These are phyloP conservation scores for Dactylis glomerata DNA, from an alignment of 176 grass and related monocot species.

Conservation along the genomic window DNA sequence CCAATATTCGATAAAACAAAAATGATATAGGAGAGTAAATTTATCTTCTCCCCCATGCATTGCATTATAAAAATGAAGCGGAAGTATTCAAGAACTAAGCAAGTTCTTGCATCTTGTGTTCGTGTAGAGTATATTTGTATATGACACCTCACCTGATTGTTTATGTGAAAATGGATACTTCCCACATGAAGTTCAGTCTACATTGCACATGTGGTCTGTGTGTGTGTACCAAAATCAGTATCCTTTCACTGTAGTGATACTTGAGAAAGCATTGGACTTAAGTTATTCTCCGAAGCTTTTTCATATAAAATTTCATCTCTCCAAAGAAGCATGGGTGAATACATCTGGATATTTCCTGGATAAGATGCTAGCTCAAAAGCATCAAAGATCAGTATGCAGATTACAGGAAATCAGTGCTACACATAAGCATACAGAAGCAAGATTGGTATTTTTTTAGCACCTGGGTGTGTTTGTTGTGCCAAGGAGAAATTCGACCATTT, in stretches of 20 bases:
- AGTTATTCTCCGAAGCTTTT: constrained; percentile 79
- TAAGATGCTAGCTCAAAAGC: constrained; percentile 83
- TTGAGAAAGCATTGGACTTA: constrained; percentile 36
- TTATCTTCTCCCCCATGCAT: too few relatives aligned
- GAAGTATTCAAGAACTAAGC: too few relatives aligned
- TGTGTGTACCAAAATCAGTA: constrained; percentile 31
- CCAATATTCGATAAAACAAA: too few relatives aligned
- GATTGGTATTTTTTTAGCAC: constrained; percentile 25
- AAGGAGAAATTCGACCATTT: constrained; percentile 71
- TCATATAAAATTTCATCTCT: constrained; percentile 75
- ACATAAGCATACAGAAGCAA: not conserved
- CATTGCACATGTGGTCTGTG: constrained; percentile 5
- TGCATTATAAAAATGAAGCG: too few relatives aligned
- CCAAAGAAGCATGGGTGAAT: constrained; percentile 66
- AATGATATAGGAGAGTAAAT: too few relatives aligned
- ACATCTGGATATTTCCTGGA: constrained; percentile 78
- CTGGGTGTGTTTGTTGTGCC: constrained; percentile 76
- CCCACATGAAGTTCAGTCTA: too few relatives aligned
- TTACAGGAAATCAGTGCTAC: not conserved
- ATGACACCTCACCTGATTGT: too few relatives aligned
- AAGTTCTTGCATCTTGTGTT: too few relatives aligned
- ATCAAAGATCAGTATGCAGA: constrained; percentile 18
- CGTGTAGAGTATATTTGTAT: too few relatives aligned
- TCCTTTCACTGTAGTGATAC: constrained; percentile 26
- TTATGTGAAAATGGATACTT: too few relatives aligned